Conservation (phyloP, 345 rosid genomes). For the Heritiera fomes region DNA sequence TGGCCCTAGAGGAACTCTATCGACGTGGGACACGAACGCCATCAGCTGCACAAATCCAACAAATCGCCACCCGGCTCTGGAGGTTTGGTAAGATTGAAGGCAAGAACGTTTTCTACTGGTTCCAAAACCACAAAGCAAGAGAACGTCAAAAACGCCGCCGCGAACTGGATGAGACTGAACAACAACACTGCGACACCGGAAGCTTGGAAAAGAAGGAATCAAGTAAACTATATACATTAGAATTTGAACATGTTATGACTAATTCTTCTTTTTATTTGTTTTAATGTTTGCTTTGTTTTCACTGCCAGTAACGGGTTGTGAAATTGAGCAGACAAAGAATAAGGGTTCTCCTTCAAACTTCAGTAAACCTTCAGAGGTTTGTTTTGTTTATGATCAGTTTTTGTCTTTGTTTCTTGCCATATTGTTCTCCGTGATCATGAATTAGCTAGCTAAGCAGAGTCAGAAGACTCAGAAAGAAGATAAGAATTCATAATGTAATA, state of each 20-base stretch:
- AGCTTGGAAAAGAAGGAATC: constrained; percentile 31
- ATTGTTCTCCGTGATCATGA: background rate
- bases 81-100: constrained; percentile 74
- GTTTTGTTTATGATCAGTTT: constrained; percentile 21
- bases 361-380: constrained; percentile 41
- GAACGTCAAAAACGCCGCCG: constrained; percentile 66
- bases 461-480: background rate
- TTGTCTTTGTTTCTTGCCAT: constrained; percentile 17
- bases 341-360: constrained; percentile 32
- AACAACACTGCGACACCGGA: constrained; percentile 21
- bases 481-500: background rate
- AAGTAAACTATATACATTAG: constrained; percentile 20
- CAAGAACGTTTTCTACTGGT: constrained; percentile 82
- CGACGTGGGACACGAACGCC: constrained; percentile 63
- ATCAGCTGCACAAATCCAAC: constrained; percentile 60
- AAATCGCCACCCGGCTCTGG: constrained; percentile 58
- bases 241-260: background rate
- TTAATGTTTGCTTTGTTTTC: background rate
- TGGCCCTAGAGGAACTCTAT: constrained; percentile 61
- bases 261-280: background rate
- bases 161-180: constrained; percentile 20
- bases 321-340: constrained; percentile 44
- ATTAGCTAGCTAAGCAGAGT: background rate
- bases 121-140: constrained; percentile 77
- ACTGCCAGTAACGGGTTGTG: constrained; percentile 25